Evolutionary conservation across 2,329 filamentous ascomycete genomes (phyloP).

Genomic region (Calonectria pseudoturangicola): DNA sequence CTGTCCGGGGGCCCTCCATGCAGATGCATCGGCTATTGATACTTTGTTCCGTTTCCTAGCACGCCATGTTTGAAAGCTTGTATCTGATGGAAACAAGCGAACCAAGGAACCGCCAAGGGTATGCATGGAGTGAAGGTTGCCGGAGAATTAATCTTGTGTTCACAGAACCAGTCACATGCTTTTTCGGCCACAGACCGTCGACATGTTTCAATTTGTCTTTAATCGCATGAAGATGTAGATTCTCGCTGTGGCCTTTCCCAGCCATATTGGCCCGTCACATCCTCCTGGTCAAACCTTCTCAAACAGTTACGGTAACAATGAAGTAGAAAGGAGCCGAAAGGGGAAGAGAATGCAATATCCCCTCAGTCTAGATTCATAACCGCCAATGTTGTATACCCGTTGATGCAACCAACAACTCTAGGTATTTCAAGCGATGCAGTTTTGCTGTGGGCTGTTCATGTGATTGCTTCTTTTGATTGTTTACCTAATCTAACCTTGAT

Average conservation of each 20-base stretch:
- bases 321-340: not conserved
- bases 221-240: conserved; percentile 20
- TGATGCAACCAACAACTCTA: not conserved
- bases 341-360: not conserved
- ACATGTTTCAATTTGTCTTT: conserved; percentile 2
- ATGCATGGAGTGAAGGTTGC: not conserved
- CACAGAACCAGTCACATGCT: conserved; percentile 15
- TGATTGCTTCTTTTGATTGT: not conserved
- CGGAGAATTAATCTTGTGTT: not conserved
- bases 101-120: conserved; percentile 15
- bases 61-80: conserved; percentile 19
- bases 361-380: not conserved
- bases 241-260: not conserved
- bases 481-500: not conserved
- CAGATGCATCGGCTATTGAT: conserved; percentile 23
- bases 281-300: not conserved
- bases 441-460: not conserved
- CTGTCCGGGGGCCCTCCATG: conserved; percentile 5
- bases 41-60: conserved; percentile 22
- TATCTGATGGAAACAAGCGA: conserved; percentile 32
- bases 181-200: not conserved
- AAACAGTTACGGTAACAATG: conserved; percentile 1
- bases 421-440: not conserved
- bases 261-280: not conserved
- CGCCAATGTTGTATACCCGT: not conserved